phyloP scores from a whole-genome alignment of 768 basidiomycete species.

The Obba rivulosa region DNA sequence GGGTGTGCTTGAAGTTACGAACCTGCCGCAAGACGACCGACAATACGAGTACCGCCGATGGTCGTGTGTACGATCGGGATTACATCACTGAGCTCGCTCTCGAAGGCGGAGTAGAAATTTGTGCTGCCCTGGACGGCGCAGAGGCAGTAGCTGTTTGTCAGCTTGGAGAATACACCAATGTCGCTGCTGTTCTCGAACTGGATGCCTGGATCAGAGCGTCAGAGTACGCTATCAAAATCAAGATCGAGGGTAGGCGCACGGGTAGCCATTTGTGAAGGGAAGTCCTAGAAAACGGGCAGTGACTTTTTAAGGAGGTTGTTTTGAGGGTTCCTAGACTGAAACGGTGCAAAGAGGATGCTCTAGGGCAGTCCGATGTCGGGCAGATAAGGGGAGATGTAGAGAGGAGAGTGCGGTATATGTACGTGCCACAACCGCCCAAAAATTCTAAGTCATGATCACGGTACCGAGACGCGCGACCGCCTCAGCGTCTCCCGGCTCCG shows the following conservation, averaged over 20 bases:
- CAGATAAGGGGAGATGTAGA: background rate
- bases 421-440: constrained; percentile 5
- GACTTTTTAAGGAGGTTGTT: background rate
- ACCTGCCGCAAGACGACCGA: constrained; percentile 93
- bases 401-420: constrained; percentile 5
- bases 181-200: constrained; percentile 95
- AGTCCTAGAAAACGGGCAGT: background rate
- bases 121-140: constrained; percentile 90
- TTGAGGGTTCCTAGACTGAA: too few species aligned
- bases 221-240: too few species aligned
- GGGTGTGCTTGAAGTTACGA: constrained; percentile 9
- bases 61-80: constrained; percentile 95
- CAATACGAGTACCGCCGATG: constrained; percentile 90
- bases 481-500: too few species aligned
- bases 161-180: constrained; percentile 94
- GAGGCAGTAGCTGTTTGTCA: constrained; percentile 98
- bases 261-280: constrained; percentile 49
- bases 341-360: background rate
- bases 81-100: constrained; percentile 88
- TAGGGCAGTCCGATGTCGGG: constrained; percentile 1
- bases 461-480: too few species aligned
- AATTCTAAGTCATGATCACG: too few species aligned
- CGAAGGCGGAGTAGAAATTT: constrained; percentile 98
- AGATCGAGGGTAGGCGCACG: constrained; percentile 34
- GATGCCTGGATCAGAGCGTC: constrained; percentile 48